Evolutionary conservation across 768 basidiomycete genomes (phyloP).

Genomic region (Trametes maxima): DNA sequence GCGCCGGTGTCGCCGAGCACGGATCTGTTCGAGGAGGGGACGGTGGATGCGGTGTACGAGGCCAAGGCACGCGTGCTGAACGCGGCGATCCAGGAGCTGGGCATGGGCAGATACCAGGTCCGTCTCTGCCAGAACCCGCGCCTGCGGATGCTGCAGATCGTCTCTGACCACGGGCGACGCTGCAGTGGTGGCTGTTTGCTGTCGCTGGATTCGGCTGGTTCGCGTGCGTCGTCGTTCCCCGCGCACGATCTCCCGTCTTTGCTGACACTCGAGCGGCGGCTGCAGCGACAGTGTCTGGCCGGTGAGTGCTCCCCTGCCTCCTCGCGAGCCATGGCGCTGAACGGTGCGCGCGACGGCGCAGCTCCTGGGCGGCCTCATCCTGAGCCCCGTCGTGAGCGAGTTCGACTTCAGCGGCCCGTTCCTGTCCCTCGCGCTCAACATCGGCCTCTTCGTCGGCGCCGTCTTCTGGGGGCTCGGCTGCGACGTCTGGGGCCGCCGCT

Average conservation of each 20-base stretch:
- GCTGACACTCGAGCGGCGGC: background rate
- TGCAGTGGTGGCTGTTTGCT: conserved; percentile 62
- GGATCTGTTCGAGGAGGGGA: conserved; percentile 30
- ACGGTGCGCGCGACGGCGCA: conserved; percentile 17
- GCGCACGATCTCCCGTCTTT: background rate
- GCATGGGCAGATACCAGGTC: conserved; percentile 61
- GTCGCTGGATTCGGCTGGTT: conserved; percentile 79
- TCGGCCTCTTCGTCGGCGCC: conserved; percentile 55
- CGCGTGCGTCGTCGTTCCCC: conserved; percentile 48
- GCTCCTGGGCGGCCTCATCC: conserved; percentile 47
- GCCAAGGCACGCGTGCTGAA: conserved; percentile 53
- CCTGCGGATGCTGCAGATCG: background rate
- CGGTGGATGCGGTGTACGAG: conserved; percentile 48
- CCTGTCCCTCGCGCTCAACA: conserved; percentile 52
- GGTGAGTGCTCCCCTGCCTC: conserved; percentile 40
- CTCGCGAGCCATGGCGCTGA: background rate
- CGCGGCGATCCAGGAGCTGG: conserved; percentile 51
- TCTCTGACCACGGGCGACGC: background rate
- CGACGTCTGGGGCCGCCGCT: conserved; percentile 56
- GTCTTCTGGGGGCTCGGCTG: conserved; percentile 52
- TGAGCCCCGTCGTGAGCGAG: conserved; percentile 51
- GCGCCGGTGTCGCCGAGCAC: background rate
- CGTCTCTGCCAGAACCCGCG: background rate
- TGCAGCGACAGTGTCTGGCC: conserved; percentile 73
- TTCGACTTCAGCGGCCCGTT: conserved; percentile 51